Evolutionary conservation across 306 rosid species (phyloP).

Genomic region (Cicer cuneatum): DNA sequence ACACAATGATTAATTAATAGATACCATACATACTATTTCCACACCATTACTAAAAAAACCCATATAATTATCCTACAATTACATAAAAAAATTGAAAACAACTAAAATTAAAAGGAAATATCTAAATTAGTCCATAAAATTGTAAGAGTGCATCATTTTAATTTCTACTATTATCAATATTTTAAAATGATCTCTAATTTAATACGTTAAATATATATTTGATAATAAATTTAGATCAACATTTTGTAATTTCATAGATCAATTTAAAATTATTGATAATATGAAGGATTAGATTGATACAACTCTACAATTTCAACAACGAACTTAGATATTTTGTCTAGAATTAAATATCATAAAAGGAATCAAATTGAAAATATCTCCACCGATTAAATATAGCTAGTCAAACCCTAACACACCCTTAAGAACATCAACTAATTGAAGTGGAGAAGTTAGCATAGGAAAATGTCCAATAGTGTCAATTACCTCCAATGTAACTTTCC

Average conservation of each 20-base stretch:
- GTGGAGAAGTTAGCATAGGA: conserved; percentile 81
- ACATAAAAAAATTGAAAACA: conserved; percentile 38
- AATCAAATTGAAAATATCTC: conserved; percentile 22
- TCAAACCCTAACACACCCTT: conserved; percentile 57
- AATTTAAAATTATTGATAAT: too few relatives aligned
- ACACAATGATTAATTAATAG: conserved; percentile 32
- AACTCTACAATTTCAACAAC: too few relatives aligned
- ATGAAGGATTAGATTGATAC: too few relatives aligned
- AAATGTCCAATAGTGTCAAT: conserved; percentile 66
- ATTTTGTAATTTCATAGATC: too few relatives aligned
- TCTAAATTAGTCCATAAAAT: too few relatives aligned
- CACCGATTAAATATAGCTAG: background rate
- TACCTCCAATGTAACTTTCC: conserved; percentile 58
- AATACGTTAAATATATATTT: too few relatives aligned
- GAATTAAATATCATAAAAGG: conserved; percentile 30
- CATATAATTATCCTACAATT: conserved; percentile 24
- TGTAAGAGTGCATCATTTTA: too few relatives aligned
- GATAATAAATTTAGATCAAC: too few relatives aligned
- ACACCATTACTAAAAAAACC: conserved; percentile 18
- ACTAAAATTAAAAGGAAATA: background rate
- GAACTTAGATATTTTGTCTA: background rate
- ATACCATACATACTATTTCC: conserved; percentile 20
- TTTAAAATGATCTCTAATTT: too few relatives aligned
- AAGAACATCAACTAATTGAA: conserved; percentile 68
- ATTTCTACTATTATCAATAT: too few relatives aligned